Percentiles rank a stretch among this genome's conserved stretches.
These are phyloP conservation scores for Fomitopsis serialis DNA, from an alignment of 768 basidiomycete species.

Conservation along the genomic window DNA sequence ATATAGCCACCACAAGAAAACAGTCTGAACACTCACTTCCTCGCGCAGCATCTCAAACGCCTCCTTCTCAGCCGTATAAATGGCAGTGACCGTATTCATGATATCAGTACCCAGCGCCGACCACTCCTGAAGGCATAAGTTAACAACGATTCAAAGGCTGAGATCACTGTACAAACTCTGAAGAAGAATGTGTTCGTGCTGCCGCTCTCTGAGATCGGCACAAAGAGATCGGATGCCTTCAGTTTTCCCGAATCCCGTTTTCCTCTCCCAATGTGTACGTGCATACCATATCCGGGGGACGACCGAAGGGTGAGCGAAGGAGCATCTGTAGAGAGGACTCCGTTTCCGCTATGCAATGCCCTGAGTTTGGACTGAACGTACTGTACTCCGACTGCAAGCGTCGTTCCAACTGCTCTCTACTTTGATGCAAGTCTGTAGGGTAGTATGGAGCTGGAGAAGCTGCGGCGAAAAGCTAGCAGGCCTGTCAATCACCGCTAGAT, in stretches of 20 bases:
- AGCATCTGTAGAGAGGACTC: constrained; percentile 38
- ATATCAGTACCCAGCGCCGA: constrained; percentile 67
- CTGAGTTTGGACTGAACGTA: not conserved
- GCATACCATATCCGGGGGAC: constrained; percentile 64
- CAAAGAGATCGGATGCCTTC: constrained; percentile 43
- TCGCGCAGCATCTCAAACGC: constrained; percentile 66
- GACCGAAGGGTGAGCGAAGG: constrained; percentile 72
- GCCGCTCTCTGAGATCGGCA: constrained; percentile 53
- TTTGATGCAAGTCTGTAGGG: constrained; percentile 38
- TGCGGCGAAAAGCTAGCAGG: constrained; percentile 56
- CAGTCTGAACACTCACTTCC: constrained; percentile 43
- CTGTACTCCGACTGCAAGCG: constrained; percentile 45
- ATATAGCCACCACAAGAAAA: not conserved
- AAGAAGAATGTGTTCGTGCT: constrained; percentile 69
- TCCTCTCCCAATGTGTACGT: constrained; percentile 62
- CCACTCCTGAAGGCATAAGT: constrained; percentile 51
- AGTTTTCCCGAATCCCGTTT: constrained; percentile 57
- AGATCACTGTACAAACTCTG: constrained; percentile 35
- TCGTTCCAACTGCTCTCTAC: constrained; percentile 48
- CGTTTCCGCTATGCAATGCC: not conserved
- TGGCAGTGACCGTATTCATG: constrained; percentile 45
- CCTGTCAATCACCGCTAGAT: not conserved
- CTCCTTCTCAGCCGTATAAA: constrained; percentile 59
- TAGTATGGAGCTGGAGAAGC: constrained; percentile 43
- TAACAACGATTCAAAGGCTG: not conserved